Base-by-base conservation (phyloP, 306 rosid genomes). In the Quercus engelmannii region DNA sequence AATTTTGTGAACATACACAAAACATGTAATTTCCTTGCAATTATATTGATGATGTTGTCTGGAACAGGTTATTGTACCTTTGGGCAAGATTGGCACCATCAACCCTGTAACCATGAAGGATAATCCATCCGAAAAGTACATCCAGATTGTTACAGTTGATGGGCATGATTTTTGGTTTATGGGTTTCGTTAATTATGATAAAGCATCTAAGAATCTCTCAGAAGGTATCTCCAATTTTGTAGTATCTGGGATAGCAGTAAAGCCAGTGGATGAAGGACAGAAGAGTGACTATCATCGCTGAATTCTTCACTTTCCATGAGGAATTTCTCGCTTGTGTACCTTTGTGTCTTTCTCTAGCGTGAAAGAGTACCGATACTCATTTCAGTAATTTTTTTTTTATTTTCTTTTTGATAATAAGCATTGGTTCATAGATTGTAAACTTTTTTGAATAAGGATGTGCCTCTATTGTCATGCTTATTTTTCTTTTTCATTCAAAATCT, bases 91-190 rank as follows among this genome's bases (percentile, higher is more conserved):
- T 17, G 75, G 77, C 14, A 33, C 52, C 1, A 69, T 87, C 67
- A 77, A 77, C 23, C 87, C 90, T 12, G 82, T 85, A 73, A 49
- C 62, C 18, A 85, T 52, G 79, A 75, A 17, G 63, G 86, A 78
- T 12, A 85, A 23, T 11, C 79, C 81, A 4, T 21, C 85, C 43
- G 88, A 81, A 81, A 85, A 73, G 69, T 87, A 87, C 75, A 55
- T 82, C 35, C 88, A 85, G 87, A 65, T 77, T 21, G 33, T 69
- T 28, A 87, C 90, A 18, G 55, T n/a, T 2, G 90, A 87, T 61
- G 88, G 87, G 33, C 88, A 87, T 72, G 90, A 84, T 6, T 87
- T 87, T 76, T 87, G 90, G 90, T 82, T 87, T 9, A 87, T 87
- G 90, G 90, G 90, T 7, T 85, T 85, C 71, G 83, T 87, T 18